Evolutionary conservation across 2,329 filamentous ascomycete species (phyloP).

Genomic region (Magnaporthiopsis incrustans): DNA sequence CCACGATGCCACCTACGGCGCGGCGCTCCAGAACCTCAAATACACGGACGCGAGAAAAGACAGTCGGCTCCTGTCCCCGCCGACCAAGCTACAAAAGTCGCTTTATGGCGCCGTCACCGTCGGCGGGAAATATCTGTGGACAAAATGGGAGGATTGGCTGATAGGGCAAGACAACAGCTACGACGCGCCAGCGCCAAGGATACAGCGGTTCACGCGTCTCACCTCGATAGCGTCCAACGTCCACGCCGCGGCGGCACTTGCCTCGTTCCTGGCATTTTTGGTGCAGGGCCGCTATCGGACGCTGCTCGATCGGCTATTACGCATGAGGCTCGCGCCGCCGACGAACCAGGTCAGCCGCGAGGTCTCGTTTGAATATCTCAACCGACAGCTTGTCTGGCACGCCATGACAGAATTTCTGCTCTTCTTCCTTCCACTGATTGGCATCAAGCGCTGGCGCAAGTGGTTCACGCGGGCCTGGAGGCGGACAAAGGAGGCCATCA

Average conservation of each 20-base stretch:
- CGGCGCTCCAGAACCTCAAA: slow-evolving; percentile 81
- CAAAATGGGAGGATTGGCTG: slow-evolving; percentile 84
- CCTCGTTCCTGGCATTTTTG: slow-evolving; percentile 84
- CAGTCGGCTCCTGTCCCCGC: slow-evolving; percentile 56
- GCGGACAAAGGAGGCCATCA: slow-evolving; percentile 61
- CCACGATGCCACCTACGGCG: slow-evolving; percentile 90
- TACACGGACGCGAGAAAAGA: slow-evolving; percentile 74
- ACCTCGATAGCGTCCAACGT: slow-evolving; percentile 62
- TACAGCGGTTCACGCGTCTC: slow-evolving; percentile 55
- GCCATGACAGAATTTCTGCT: slow-evolving; percentile 99
- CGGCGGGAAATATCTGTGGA: slow-evolving; percentile 82
- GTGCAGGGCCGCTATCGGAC: slow-evolving; percentile 88
- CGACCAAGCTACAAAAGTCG: slow-evolving; percentile 75
- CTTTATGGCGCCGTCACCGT: slow-evolving; percentile 81
- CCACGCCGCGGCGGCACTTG: slow-evolving; percentile 74
- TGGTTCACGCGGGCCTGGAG: slow-evolving; percentile 86
- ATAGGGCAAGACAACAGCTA: slow-evolving; percentile 69
- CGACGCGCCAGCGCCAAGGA: slow-evolving; percentile 22
- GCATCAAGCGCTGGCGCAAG: slow-evolving; percentile 84
- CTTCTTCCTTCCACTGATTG: slow-evolving; percentile 92
- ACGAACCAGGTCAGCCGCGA: slow-evolving; percentile 81
- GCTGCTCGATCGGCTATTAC: slow-evolving; percentile 73
- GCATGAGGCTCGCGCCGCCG: slow-evolving; percentile 76
- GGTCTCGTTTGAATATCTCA: slow-evolving; percentile 95
- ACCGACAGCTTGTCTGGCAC: slow-evolving; percentile 97